phyloP scores from a whole-genome alignment of 2,329 filamentous ascomycete species.

The Aspergillus novofumigatus region DNA sequence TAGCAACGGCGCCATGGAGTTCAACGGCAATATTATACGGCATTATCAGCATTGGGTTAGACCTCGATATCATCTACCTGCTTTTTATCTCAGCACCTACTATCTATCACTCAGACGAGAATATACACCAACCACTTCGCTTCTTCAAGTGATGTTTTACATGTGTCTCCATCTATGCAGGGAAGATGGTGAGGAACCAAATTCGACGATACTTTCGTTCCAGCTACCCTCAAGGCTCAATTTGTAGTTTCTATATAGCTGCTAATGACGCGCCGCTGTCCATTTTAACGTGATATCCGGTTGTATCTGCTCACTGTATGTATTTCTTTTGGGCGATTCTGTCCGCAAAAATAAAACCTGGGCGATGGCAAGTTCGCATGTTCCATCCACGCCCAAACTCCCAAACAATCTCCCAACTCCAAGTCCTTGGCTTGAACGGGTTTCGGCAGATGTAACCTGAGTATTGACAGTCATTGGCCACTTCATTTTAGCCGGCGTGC shows the following conservation, averaged over 20 bases:
- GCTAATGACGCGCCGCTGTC: no score
- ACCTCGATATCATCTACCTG: neutral
- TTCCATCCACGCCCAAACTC: neutral
- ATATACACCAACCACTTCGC: neutral
- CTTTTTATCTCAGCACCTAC: neutral
- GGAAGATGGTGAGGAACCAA: no score
- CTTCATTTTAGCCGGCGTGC: neutral
- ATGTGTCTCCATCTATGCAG: neutral
- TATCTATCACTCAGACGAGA: neutral
- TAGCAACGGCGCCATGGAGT: neutral
- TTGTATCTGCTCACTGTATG: neutral
- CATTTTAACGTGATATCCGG: no score
- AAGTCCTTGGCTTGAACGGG: neutral
- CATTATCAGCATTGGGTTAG: neutral
- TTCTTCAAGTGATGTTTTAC: neutral
- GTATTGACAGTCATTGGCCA: neutral
- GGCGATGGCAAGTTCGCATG: neutral
- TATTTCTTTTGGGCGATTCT: neutral
- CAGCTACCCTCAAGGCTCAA: no score
- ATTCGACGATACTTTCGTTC: neutral
- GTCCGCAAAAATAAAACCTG: neutral
- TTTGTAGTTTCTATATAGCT: neutral
- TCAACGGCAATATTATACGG: neutral
- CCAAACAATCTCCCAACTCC: neutral
- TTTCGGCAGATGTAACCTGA: neutral